Percentiles rank a stretch among this genome's conserved stretches.
Evolutionary conservation across 208 protist genomes (phyloP).

Genomic region (Novymonas esmeraldas): DNA sequence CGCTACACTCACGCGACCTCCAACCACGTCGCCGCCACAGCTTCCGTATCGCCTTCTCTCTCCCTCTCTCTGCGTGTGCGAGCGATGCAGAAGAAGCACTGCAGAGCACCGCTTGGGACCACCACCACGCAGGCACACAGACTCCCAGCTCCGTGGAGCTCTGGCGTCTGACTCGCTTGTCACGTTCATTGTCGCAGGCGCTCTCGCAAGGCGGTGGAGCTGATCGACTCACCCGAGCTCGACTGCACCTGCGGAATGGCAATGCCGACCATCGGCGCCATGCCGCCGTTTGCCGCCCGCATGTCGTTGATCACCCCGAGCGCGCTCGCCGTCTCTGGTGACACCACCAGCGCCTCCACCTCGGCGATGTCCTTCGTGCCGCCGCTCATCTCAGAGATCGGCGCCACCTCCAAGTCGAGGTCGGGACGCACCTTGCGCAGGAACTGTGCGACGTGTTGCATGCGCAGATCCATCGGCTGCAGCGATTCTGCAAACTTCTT

Average conservation of each 20-base stretch:
- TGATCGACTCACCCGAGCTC: conserved; percentile 44
- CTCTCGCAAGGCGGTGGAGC: conserved; percentile 71
- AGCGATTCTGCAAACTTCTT: conserved; percentile 76
- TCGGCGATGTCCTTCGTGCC: conserved; percentile 67
- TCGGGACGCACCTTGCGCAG: conserved; percentile 56
- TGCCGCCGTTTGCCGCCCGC: conserved; percentile 45
- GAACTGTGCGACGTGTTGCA: conserved; percentile 49
- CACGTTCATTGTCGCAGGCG: too few relatives aligned
- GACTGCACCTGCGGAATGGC: conserved; percentile 68
- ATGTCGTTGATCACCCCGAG: conserved; percentile 68
- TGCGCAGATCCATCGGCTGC: conserved; percentile 69
- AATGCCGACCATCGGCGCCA: conserved; percentile 54
- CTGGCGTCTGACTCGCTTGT: not conserved
- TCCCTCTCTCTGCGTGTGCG: too few relatives aligned
- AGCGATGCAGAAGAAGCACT: too few relatives aligned
- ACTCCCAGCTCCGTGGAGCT: too few relatives aligned
- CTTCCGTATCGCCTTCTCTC: too few relatives aligned
- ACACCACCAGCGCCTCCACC: conserved; percentile 79
- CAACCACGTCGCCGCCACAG: too few relatives aligned
- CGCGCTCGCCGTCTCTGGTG: conserved; percentile 71
- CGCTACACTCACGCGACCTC: too few relatives aligned
- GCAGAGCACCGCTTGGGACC: too few relatives aligned
- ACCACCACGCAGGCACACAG: too few relatives aligned
- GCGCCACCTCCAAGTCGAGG: conserved; percentile 61
- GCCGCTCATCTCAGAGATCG: conserved; percentile 68